Conservation (phyloP, 345 rosid genomes). For the Melaleuca quinquenervia region DNA sequence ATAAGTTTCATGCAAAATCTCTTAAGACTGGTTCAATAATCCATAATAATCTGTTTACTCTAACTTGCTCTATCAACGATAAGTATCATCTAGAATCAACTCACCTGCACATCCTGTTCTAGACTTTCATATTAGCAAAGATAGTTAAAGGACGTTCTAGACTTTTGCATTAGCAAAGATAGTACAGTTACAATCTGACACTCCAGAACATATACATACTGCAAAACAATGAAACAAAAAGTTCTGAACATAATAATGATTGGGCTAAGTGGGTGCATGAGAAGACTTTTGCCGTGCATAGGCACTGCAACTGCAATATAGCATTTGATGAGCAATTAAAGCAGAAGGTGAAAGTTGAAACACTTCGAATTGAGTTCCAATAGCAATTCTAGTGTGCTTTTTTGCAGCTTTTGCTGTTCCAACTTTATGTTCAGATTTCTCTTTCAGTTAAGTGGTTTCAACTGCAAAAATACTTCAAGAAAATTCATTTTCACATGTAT, state of each 20-base stretch:
- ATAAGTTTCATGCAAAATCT: not conserved
- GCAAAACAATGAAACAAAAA: not conserved
- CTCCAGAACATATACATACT: not conserved
- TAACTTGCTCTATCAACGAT: not conserved
- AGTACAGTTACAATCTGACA: not conserved
- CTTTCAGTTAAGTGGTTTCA: not conserved
- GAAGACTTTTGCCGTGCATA: not conserved
- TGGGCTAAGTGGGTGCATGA: not conserved
- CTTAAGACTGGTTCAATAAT: not conserved
- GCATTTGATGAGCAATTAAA: not conserved
- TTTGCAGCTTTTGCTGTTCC: not conserved
- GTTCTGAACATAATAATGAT: not conserved
- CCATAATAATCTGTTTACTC: not conserved
- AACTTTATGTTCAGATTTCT: not conserved
- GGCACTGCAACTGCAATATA: not conserved
- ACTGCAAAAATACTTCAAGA: not conserved
- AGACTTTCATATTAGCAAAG: not conserved
- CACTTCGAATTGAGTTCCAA: not conserved
- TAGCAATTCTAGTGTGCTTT: not conserved
- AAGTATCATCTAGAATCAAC: not conserved
- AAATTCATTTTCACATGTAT: not conserved
- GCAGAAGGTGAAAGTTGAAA: not conserved
- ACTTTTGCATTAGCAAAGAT: not conserved
- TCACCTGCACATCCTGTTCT: not conserved
- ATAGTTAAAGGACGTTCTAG: not conserved